These are phyloP conservation scores for Colletotrichum lindemuthianum DNA, from an alignment of 2,329 filamentous ascomycete species.

Conservation along the genomic window DNA sequence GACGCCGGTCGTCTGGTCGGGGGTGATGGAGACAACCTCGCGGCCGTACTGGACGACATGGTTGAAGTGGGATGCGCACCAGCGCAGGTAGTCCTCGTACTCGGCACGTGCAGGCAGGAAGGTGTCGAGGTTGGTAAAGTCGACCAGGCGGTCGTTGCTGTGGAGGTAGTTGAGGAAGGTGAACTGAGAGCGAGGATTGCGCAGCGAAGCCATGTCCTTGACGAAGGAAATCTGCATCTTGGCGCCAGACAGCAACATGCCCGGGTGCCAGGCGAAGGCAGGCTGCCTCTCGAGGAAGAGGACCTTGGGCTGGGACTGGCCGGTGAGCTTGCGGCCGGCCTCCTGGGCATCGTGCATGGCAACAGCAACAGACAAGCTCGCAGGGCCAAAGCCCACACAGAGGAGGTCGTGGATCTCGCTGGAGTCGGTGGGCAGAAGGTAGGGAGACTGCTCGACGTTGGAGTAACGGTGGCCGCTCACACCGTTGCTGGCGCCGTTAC, in stretches of 20 bases:
- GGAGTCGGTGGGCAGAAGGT: constrained; percentile 61
- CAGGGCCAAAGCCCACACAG: constrained; percentile 93
- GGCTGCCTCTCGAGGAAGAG: constrained; percentile 89
- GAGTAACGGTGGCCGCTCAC: constrained; percentile 19
- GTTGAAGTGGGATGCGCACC: constrained; percentile 87
- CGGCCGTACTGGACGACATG: constrained; percentile 78
- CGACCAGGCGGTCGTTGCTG: constrained; percentile 79
- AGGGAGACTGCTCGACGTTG: constrained; percentile 47
- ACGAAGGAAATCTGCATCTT: constrained; percentile 99
- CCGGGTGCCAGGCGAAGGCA: constrained; percentile 90
- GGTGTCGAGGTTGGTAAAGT: constrained; percentile 90
- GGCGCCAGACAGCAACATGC: constrained; percentile 92
- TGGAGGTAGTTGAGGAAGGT: constrained; percentile 97
- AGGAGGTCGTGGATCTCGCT: constrained; percentile 83
- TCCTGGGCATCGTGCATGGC: constrained; percentile 85
- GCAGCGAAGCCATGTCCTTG: constrained; percentile 91
- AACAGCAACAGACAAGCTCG: constrained; percentile 87
- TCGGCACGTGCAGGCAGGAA: constrained; percentile 88
- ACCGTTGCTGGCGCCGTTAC: constrained; percentile 29
- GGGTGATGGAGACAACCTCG: constrained; percentile 78
- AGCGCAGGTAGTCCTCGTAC: constrained; percentile 95
- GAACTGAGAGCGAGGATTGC: constrained; percentile 89
- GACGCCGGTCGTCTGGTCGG: constrained; percentile 56
- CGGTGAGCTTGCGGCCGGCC: constrained; percentile 53
- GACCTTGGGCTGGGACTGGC: constrained; percentile 70